Conservation (phyloP, 441 rosid genomes). For the Eutrema salsugineum region DNA sequence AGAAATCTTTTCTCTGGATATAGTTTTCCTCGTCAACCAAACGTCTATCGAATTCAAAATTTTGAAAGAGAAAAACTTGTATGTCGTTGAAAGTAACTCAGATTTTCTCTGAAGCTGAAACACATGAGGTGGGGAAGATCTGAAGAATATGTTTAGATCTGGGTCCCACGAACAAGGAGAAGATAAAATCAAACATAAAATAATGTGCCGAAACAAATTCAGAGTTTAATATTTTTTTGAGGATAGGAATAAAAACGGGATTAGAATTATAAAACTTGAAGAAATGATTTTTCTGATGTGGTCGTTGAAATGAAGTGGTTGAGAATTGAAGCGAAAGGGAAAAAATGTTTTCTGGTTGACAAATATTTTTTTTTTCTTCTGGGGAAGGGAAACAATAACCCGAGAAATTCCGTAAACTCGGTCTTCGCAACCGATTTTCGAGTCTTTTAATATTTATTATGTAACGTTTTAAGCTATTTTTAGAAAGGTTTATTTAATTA, state of each 20-base stretch:
- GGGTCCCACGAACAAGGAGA: conserved; percentile 30
- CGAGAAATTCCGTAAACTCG: conserved; percentile 23
- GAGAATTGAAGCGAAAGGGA: conserved; percentile 31
- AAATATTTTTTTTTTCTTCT: not conserved
- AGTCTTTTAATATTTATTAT: not conserved
- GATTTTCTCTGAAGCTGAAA: conserved; percentile 13
- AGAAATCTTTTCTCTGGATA: not conserved
- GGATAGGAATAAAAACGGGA: not conserved
- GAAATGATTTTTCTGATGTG: conserved; percentile 1
- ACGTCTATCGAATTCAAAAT: conserved; percentile 27
- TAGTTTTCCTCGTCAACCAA: conserved; percentile 14
- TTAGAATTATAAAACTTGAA: not conserved
- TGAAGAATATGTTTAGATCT: conserved; percentile 27
- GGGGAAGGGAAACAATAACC: not conserved
- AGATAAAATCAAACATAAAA: conserved; percentile 25
- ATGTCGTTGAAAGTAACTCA: conserved; percentile 30
- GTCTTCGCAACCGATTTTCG: conserved; percentile 1
- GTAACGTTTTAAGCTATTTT: not conserved
- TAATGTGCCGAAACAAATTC: too few species aligned
- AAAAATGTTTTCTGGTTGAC: not conserved
- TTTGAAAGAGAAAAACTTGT: not conserved
- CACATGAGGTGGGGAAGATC: conserved; percentile 21
- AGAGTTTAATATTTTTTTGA: too few species aligned
- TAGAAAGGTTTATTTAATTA: not conserved
- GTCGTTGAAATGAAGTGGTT: conserved; percentile 27